Evolutionary conservation across 2,329 filamentous ascomycete genomes (phyloP).

Genomic region (Cladosporium velox): DNA sequence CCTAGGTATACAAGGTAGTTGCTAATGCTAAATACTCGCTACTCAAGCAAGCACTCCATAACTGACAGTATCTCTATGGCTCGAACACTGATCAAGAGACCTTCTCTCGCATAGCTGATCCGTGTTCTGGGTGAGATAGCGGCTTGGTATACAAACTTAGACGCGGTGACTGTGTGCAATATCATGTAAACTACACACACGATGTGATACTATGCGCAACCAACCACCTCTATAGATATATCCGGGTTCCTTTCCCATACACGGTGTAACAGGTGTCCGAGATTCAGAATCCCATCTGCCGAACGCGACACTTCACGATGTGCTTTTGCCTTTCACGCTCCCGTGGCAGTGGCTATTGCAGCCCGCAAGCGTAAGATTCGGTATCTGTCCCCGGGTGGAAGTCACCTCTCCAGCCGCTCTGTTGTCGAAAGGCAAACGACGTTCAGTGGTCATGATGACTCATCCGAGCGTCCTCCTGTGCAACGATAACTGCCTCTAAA

Average conservation of each 20-base stretch:
- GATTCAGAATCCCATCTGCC: background rate
- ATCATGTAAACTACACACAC: background rate
- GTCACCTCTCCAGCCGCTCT: background rate
- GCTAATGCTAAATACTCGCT: too few relatives aligned
- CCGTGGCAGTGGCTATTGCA: background rate
- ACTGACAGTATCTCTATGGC: too few relatives aligned
- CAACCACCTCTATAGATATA: background rate
- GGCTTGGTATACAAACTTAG: background rate
- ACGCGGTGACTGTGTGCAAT: background rate
- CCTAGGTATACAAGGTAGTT: too few relatives aligned
- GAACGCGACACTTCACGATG: background rate
- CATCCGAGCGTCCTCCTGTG: background rate
- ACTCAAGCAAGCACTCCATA: too few relatives aligned
- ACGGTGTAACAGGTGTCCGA: background rate
- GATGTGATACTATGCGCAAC: background rate
- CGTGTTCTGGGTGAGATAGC: background rate
- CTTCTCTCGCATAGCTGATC: too few relatives aligned
- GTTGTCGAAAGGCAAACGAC: background rate
- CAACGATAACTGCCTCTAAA: background rate
- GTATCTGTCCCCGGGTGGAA: background rate
- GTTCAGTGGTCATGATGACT: background rate
- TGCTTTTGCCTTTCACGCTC: background rate
- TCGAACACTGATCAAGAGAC: too few relatives aligned
- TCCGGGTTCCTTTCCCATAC: background rate
- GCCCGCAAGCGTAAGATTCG: too few relatives aligned